A percentile compares a stretch with the other conserved stretches of the same genome.
These are phyloP conservation scores for Chaetomiaceae sp. DNA, from an alignment of 2,329 filamentous ascomycete species.

Conservation along the genomic window DNA sequence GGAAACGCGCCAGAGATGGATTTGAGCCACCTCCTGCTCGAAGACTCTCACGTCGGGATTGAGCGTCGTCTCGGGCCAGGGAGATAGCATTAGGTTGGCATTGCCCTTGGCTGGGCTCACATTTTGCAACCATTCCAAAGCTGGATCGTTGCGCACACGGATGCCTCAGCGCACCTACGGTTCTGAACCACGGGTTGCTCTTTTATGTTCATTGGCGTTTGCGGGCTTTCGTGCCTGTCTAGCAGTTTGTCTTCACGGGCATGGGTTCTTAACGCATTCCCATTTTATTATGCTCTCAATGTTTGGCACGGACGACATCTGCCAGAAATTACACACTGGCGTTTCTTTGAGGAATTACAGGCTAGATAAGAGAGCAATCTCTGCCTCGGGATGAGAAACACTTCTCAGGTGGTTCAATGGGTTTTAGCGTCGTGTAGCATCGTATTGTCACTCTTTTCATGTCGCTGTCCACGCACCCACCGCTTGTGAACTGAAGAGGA, in stretches of 20 bases:
- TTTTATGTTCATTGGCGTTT: no score
- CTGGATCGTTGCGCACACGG: no score
- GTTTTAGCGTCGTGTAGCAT: background rate
- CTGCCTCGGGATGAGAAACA: slow-evolving; percentile 10
- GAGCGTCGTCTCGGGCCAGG: slow-evolving; percentile 4
- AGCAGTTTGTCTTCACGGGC: no score
- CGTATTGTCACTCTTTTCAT: background rate
- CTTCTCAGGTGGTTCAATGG: slow-evolving; percentile 1
- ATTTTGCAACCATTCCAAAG: no score
- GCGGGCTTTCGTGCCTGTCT: no score
- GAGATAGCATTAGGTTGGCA: no score
- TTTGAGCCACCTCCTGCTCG: slow-evolving; percentile 56
- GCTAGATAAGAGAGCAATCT: slow-evolving; percentile 25
- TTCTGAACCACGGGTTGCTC: no score
- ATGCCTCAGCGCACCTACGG: no score
- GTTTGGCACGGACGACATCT: background rate
- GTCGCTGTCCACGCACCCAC: background rate
- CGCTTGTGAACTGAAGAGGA: background rate
- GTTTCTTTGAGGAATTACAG: slow-evolving; percentile 16
- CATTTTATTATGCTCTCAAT: background rate
- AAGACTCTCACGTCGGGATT: slow-evolving; percentile 39
- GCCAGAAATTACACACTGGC: background rate
- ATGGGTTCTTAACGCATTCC: no score
- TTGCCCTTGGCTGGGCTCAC: no score
- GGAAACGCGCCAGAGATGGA: slow-evolving; percentile 55